These are phyloP conservation scores for Fusarium irregulare DNA, from an alignment of 2,329 filamentous ascomycete genomes.

Conservation along the genomic window DNA sequence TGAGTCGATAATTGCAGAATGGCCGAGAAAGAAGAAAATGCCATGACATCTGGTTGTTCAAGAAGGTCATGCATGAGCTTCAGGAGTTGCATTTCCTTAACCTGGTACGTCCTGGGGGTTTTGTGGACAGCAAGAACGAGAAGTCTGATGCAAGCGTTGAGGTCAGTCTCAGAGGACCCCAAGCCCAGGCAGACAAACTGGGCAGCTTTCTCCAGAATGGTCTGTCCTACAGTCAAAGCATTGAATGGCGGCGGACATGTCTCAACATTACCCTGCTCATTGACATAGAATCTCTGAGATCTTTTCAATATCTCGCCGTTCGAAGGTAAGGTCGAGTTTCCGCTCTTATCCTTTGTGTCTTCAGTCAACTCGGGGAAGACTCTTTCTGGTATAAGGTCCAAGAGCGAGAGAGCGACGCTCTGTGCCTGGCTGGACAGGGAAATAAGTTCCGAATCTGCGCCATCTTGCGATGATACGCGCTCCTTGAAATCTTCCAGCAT, in stretches of 20 bases:
- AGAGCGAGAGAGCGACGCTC: slow-evolving; percentile 65
- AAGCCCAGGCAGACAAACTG: slow-evolving; percentile 62
- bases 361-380: slow-evolving; percentile 60
- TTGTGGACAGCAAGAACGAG: slow-evolving; percentile 69
- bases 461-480: slow-evolving; percentile 45
- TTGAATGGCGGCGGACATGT: slow-evolving; percentile 69
- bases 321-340: slow-evolving; percentile 27
- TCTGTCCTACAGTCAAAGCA: slow-evolving; percentile 65
- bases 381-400: slow-evolving; percentile 73
- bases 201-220: slow-evolving; percentile 71
- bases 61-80: slow-evolving; percentile 63
- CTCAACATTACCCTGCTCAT: slow-evolving; percentile 77
- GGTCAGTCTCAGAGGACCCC: slow-evolving; percentile 56
- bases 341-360: slow-evolving; percentile 10
- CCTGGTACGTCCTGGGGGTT: slow-evolving; percentile 55
- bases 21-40: slow-evolving; percentile 68
- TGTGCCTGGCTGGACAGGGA: slow-evolving; percentile 52
- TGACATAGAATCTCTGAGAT: slow-evolving; percentile 74
- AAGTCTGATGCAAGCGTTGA: slow-evolving; percentile 69
- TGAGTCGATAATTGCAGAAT: slow-evolving; percentile 68
- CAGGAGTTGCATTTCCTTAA: slow-evolving; percentile 61
- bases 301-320: slow-evolving; percentile 66
- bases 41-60: slow-evolving; percentile 51
- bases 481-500: slow-evolving; percentile 68
- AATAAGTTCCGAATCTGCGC: slow-evolving; percentile 50